These are phyloP conservation scores for Echites panduratus DNA, from an alignment of 257 asterid species.

Conservation along the genomic window DNA sequence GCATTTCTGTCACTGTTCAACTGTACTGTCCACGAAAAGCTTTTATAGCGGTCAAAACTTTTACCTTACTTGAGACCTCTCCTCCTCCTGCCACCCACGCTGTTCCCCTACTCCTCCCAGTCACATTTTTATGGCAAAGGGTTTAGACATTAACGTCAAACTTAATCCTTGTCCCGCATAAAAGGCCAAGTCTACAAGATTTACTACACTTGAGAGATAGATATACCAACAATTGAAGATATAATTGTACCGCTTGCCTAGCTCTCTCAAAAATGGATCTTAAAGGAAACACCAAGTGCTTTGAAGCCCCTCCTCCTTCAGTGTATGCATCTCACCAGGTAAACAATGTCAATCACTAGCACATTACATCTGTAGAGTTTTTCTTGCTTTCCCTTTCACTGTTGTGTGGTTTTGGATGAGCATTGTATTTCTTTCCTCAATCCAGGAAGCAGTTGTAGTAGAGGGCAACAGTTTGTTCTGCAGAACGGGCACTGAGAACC, in stretches of 20 bases:
- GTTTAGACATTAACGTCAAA: conserved; percentile 21
- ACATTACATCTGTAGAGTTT: not conserved
- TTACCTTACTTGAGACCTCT: conserved; percentile 10
- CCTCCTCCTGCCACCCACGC: conserved; percentile 7
- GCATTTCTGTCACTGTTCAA: conserved; percentile 43
- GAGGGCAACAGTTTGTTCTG: conserved; percentile 34
- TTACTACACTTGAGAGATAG: not conserved
- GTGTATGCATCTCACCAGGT: conserved; percentile 56
- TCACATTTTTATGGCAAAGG: conserved; percentile 24
- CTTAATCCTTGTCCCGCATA: conserved; percentile 15
- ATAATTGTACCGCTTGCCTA: conserved; percentile 3
- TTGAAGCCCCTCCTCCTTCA: conserved; percentile 46
- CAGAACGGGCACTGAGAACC: conserved; percentile 38
- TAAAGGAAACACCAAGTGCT: conserved; percentile 30
- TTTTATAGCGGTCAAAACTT: conserved; percentile 24
- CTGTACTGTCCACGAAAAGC: conserved; percentile 25
- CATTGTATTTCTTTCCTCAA: not conserved
- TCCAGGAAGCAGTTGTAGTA: conserved; percentile 45
- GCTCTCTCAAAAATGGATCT: conserved; percentile 50
- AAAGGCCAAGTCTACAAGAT: conserved; percentile 15
- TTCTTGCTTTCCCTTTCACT: not conserved
- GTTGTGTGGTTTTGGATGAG: conserved; percentile 3
- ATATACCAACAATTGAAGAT: not conserved
- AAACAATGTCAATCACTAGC: not conserved
- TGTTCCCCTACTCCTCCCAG: conserved; percentile 9